Base-by-base conservation (phyloP, 1,284 basidiomycete species). In the Quambalaria eucalypti region DNA sequence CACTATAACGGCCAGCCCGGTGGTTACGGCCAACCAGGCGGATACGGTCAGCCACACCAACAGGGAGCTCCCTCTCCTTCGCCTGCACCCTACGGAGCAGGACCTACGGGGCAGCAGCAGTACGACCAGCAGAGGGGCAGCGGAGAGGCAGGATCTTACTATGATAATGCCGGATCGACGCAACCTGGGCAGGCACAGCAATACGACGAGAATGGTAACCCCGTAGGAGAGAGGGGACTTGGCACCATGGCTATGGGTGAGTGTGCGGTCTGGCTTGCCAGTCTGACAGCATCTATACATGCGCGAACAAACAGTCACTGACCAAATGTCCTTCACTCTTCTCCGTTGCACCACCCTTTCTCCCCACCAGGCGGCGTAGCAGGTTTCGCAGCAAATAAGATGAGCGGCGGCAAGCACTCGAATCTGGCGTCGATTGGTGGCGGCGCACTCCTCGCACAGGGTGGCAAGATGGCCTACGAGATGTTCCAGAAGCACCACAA, bases 231-330 rank as follows among this genome's bases (percentile, higher is more conserved):
- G 38, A 60, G 68, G 14, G 68, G 68, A 2, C 23, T 70, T 1
- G 68, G 68, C 25, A 70, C 68, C 19, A 70, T 70, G 68, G 66
- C 65, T 2, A 50, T 61, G 10, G 68, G 66, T 30, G 42, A 46
- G 42, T 46, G 3, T 23, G 4, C 36, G 31, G 36, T n/a, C 36
- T 4, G 36, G 10, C 10, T n/a, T 12, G 4, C 4, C 16, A 12
- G 10, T 12, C 21, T 39, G 16, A 4, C 16, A 39, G 10, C 36
- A 39, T 39, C 36, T n/a, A n/a, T n/a, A n/a, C n/a, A n/a, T n/a
- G n/a, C n/a, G n/a, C n/a, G n/a, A n/a, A n/a, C n/a, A n/a, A n/a
- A n/a, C n/a, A n/a, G n/a, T 39, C 36, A 39, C 36, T 39, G 36
- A 39, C 36, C n/a, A n/a, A 12, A 39, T 39, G 16, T 21, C 36